Evolutionary conservation across 805 yeast genomes (phyloP), one percentile per base, ranked within the genome.

Genomic region (Candida hispaniensis): DNA sequence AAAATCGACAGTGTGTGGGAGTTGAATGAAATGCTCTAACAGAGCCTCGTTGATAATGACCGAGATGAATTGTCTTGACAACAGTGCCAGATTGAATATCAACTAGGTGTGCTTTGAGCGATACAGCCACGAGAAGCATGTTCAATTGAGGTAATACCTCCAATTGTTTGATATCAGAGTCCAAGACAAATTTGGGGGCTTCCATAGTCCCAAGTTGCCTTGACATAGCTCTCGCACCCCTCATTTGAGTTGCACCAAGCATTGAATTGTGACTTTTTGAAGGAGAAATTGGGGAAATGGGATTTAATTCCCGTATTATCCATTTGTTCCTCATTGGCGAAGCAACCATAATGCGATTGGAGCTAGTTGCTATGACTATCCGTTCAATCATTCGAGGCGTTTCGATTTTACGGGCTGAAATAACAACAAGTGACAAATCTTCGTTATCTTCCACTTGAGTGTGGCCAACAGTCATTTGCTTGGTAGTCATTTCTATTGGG

Each of bases 1-100:
- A 83, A 56, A 83, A 83, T 28, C 79, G 67, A 57, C 95, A 83
- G 58, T 83, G 94, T 1, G 83, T 74, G 5, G 93, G 93, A 45
- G 77, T 83, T 26, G 79, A 76, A 51, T 83, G 93, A 43, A 81
- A 72, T 1, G 79, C 91, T 39, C 65, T 61, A 42, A 83, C 67
- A 0, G 78, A 51, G 2, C 68, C 68, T 2, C 70, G 68, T 44
- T 71, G 72, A 58, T 73, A 75, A 21, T 67, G 67, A 0, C 77
- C 80, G 28, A 83, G 69, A 17, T 63, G 56, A 46, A 81, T 68
- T 25, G 63, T 67, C 43, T 71, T 72, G 35, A 83, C 59, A 22
- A 79, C 56, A 0, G 75, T 72, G 5, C 94, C 94, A 0, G 86
- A 73, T 50, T 76, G 85, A 21, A 77, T 73, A 58, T 83, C 94